Percentiles rank a stretch among this genome's conserved stretches.
phyloP scores from a whole-genome alignment of 306 rosid genomes.

The Acacia melanoxylon region DNA sequence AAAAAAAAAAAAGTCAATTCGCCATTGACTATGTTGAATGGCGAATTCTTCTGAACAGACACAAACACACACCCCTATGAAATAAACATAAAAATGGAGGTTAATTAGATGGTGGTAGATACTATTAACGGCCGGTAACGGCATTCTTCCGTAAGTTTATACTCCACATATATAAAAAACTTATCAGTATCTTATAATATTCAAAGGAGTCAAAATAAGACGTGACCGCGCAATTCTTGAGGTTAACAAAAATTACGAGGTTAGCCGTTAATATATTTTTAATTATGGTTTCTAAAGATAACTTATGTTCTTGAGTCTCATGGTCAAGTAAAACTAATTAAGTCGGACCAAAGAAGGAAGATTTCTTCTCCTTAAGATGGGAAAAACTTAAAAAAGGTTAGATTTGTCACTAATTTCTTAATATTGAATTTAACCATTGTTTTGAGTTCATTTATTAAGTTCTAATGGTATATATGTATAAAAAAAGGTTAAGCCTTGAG shows the following conservation, averaged over 20 bases:
- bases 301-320: background rate
- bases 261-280: background rate
- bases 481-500: no score
- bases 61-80: background rate
- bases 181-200: background rate
- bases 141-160: background rate
- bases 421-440: background rate
- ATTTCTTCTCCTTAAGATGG: background rate
- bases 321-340: background rate
- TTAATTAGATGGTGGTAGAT: background rate
- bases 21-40: background rate
- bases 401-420: background rate
- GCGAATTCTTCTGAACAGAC: background rate
- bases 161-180: background rate
- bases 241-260: background rate
- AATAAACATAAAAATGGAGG: background rate
- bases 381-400: background rate
- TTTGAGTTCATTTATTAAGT: background rate
- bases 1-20: background rate
- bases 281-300: background rate
- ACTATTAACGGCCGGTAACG: background rate
- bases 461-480: background rate
- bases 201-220: background rate
- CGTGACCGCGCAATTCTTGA: background rate
- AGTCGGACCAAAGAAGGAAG: background rate